Evolutionary conservation across 495 filamentous ascomycete genomes (phyloP).

Genomic region (Halenospora varia): DNA sequence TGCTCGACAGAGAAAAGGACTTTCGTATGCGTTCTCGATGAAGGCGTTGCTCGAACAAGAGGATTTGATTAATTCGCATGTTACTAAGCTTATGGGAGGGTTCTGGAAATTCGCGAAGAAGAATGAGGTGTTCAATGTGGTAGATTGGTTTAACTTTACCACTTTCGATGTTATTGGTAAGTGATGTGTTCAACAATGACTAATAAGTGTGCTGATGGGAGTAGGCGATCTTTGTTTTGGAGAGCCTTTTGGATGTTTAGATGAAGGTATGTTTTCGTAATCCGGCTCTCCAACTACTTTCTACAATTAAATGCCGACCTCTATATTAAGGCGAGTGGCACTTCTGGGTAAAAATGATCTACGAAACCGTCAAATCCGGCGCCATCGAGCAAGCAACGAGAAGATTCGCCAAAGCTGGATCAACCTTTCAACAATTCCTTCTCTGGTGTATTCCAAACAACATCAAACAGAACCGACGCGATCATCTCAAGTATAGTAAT

Average conservation of each 20-base stretch:
- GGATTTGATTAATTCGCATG: slow-evolving; percentile 29
- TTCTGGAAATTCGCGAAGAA: background rate
- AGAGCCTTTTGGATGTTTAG: slow-evolving; percentile 41
- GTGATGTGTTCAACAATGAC: too few relatives aligned
- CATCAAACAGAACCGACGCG: background rate
- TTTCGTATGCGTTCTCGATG: slow-evolving; percentile 53
- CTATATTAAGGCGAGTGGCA: too few relatives aligned
- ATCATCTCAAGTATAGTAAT: background rate
- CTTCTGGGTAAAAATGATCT: slow-evolving; percentile 15
- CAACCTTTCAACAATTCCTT: background rate
- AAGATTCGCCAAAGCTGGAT: background rate
- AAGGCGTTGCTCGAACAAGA: slow-evolving; percentile 41
- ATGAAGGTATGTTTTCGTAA: background rate
- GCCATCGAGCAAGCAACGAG: slow-evolving; percentile 27
- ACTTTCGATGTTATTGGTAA: slow-evolving; percentile 60
- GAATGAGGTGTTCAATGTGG: background rate
- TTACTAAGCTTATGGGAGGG: background rate
- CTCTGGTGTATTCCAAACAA: background rate
- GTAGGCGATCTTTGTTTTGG: slow-evolving; percentile 57
- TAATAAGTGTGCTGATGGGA: too few relatives aligned
- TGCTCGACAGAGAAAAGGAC: slow-evolving; percentile 39
- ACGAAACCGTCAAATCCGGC: slow-evolving; percentile 23
- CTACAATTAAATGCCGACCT: too few relatives aligned
- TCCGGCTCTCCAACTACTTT: too few relatives aligned
- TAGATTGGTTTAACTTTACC: slow-evolving; percentile 45